Evolutionary conservation across 2,329 filamentous ascomycete genomes (phyloP), one percentile per base, ranked within the genome.

Genomic region (Ophiostoma pallidulum): DNA sequence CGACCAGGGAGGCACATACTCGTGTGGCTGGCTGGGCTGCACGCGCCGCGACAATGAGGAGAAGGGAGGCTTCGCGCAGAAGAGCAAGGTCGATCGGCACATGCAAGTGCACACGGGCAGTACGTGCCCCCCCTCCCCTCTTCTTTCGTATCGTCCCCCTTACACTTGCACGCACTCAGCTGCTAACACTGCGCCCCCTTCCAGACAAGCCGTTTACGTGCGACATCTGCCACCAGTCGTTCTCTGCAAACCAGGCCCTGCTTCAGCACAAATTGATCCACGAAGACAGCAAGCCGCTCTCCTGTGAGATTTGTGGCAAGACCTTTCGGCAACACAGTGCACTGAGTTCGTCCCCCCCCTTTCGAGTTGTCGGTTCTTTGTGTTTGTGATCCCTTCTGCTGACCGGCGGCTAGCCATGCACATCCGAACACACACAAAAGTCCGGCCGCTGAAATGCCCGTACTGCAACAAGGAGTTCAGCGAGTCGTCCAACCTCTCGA

Each of bases 221-320:
- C 53, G 58, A 66, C 2, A 65, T 69, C 18, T 86, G 82, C 56
- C 66, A 69, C 9, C 66, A 75, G 49, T 66, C 67, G 3, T 78
- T 85, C 56, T 84, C 81, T 1, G 80, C 80, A 2, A 77, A 80
- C 55, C 81, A 85, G 59, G 78, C 82, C 1, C 69, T 85, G 7
- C 74, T 78, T 36, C 81, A 84, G 58, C 82, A 86, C 55, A 70
- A 77, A 58, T 73, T 80, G 16, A 82, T 76, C 2, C 82, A 86
- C 57, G 81, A 79, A 0, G 77, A 79, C 33, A 74, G 78, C 51
- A 81, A 77, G 52, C 80, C 81, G 22, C 81, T 78, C 63, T 64
- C 70, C 35, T 86, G 82, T 58, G 57, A 60, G 4, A 69, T 68
- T 31, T 82, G 79, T 53, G 63, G 60, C 19, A 79, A 78, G 58